phyloP scores from a whole-genome alignment of 2,329 filamentous ascomycete species.

The Fusarium goolgardi region DNA sequence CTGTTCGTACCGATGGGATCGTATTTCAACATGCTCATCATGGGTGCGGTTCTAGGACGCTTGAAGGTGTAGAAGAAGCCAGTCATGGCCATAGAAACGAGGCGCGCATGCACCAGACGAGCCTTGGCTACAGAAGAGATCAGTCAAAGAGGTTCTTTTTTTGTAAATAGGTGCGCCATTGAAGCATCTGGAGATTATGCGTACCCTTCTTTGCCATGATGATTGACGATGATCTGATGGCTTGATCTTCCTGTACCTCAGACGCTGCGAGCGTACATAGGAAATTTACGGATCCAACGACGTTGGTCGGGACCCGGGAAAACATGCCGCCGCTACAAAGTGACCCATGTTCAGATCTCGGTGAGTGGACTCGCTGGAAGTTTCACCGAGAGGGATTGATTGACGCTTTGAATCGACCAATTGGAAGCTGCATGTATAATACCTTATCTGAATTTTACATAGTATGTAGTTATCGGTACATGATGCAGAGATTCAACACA shows the following conservation, averaged over 20 bases:
- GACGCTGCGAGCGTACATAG: slow-evolving; percentile 29
- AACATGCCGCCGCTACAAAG: slow-evolving; percentile 36
- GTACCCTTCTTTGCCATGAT: slow-evolving; percentile 48
- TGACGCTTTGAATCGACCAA: slow-evolving; percentile 28
- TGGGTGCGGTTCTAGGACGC: slow-evolving; percentile 81
- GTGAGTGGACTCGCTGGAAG: slow-evolving; percentile 6
- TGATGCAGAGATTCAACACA: slow-evolving; percentile 3
- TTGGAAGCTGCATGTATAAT: slow-evolving; percentile 11
- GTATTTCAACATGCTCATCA: slow-evolving; percentile 98
- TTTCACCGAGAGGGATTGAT: slow-evolving; percentile 17
- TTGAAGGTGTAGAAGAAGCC: slow-evolving; percentile 95
- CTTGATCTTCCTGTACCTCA: slow-evolving; percentile 30
- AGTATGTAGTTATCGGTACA: slow-evolving; percentile 23
- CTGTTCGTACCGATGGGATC: slow-evolving; percentile 83
- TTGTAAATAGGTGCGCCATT: not conserved
- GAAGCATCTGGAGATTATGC: not conserved
- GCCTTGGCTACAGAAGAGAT: slow-evolving; percentile 75
- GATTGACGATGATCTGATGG: slow-evolving; percentile 27
- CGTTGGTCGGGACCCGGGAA: slow-evolving; percentile 31
- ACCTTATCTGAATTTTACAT: slow-evolving; percentile 23
- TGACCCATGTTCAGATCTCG: not conserved
- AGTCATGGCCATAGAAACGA: slow-evolving; percentile 98
- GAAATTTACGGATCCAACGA: slow-evolving; percentile 43
- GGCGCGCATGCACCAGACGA: slow-evolving; percentile 90
- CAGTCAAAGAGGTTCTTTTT: slow-evolving; percentile 19